Evolutionary conservation across 1,284 basidiomycete species (phyloP).

Genomic region (Cronartium quercuum): DNA sequence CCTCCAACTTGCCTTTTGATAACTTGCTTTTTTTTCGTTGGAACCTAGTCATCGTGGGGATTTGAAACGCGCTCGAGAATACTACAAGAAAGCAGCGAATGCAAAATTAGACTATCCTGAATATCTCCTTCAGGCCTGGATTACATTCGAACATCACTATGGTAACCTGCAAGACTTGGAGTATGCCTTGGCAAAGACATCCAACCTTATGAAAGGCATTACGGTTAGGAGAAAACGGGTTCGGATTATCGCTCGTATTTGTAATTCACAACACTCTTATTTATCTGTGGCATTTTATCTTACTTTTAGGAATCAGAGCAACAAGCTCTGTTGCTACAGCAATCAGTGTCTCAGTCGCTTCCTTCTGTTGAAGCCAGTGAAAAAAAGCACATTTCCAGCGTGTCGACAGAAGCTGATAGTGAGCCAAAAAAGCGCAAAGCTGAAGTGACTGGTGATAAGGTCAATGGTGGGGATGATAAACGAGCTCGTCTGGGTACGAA

Average conservation of each 20-base stretch:
- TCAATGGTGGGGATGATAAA: conserved; percentile 8
- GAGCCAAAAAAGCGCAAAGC: conserved; percentile 24
- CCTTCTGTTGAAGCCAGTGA: neutral
- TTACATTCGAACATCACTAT: conserved; percentile 38
- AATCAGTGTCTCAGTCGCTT: neutral
- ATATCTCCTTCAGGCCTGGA: conserved; percentile 37
- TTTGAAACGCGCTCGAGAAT: conserved; percentile 34
- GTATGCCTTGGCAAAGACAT: conserved; percentile 26
- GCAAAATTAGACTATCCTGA: conserved; percentile 36
- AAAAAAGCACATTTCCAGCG: neutral
- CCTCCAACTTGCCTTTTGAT: neutral
- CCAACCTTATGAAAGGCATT: conserved; percentile 38
- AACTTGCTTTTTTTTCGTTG: neutral
- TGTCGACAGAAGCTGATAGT: neutral
- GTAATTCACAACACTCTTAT: conserved; percentile 6
- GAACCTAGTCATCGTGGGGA: conserved; percentile 29
- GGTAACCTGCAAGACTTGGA: conserved; percentile 31
- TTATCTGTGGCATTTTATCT: neutral
- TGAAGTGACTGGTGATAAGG: neutral
- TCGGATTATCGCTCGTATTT: neutral
- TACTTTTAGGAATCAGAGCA: neutral
- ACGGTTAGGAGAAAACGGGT: conserved; percentile 30
- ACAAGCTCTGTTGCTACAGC: neutral
- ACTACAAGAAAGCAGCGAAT: conserved; percentile 38
- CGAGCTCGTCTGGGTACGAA: conserved; percentile 1